Percentiles rank a stretch among this genome's conserved stretches.
These are phyloP conservation scores for Protomyces pachydermus DNA, from an alignment of 1,139 yeast species.

Conservation along the genomic window DNA sequence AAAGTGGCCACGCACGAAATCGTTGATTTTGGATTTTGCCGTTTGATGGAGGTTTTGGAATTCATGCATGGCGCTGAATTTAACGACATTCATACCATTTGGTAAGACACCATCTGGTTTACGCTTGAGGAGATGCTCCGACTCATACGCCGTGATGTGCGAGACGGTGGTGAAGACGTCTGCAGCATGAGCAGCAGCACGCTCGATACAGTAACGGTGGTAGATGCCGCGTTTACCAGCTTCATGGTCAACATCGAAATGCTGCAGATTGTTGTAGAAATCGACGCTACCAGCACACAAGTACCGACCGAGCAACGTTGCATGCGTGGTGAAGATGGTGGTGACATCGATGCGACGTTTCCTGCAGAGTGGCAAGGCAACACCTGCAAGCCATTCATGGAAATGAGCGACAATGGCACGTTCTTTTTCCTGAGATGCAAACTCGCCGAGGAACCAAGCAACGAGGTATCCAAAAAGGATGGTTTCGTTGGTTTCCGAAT, in stretches of 20 bases:
- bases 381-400: constrained; percentile 98
- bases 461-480: constrained; percentile 86
- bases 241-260: constrained; percentile 93
- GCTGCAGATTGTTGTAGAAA: constrained; percentile 83
- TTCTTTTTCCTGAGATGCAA: constrained; percentile 71
- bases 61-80: constrained; percentile 96
- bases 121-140: constrained; percentile 86
- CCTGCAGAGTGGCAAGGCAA: constrained; percentile 86
- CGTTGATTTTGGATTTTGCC: constrained; percentile 86
- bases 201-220: constrained; percentile 92
- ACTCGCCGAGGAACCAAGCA: constrained; percentile 96
- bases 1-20: constrained; percentile 93
- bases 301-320: constrained; percentile 89
- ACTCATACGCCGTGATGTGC: constrained; percentile 90
- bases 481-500: constrained; percentile 84
- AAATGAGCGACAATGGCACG: constrained; percentile 90
- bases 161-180: constrained; percentile 98
- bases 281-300: constrained; percentile 95
- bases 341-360: constrained; percentile 89
- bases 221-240: constrained; percentile 97
- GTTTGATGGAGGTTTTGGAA: constrained; percentile 93
- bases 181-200: constrained; percentile 93
- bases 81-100: constrained; percentile 90
- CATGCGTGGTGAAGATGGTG: constrained; percentile 95
- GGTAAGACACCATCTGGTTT: constrained; percentile 98